Evolutionary conservation across 2,329 filamentous ascomycete genomes (phyloP), one percentile per base, ranked within the genome.

Genomic region (Penicillium sp.): DNA sequence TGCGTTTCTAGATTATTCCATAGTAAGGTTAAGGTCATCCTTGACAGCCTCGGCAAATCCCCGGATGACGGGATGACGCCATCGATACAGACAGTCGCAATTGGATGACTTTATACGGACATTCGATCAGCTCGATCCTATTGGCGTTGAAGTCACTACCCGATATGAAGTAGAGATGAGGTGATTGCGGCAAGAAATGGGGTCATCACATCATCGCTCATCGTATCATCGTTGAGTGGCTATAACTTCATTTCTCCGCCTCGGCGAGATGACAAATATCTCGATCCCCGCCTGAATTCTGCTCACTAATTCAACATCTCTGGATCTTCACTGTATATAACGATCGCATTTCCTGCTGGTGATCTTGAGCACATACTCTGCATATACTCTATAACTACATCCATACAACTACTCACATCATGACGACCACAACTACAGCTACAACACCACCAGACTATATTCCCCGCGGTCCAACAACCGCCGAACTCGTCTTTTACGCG

Each of bases 401-500:
- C 27, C 27, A 9, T 13, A 7, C 25, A 20, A 42, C 13, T 29
- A 37, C 6, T 28, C 41, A 31, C 6, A 65, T 54, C 39, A 67
- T 51, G 37, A 56, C 49, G 8, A 58, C 60, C 9, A 50, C 46
- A 23, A 65, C 41, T 23, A 27, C 44, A 4, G 35, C 45, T 15
- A n/a, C 6, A 3, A 43, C 32, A 25, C 23, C 46, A 18, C 29
- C 71, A 38, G 57, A 60, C 42, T 70, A 66, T 44, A 67, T 79
- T 38, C 79, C 81, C 15, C 74, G 81, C 49, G 87, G 87, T 54
- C 75, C 81, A 56, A 80, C 87, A 52, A 75, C 75, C 41, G 79
- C 84, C 8, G 69, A 67, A n/a, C 74, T 91, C 28, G 79, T 81
- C 71, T 91, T 86, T 76, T 88, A 80, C 71, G 57, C 66, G 9